A percentile compares a stretch with the other conserved stretches of the same genome.
phyloP scores from a whole-genome alignment of 371 early-diverging fungal genomes.

The Lichtheimia corymbifera region DNA sequence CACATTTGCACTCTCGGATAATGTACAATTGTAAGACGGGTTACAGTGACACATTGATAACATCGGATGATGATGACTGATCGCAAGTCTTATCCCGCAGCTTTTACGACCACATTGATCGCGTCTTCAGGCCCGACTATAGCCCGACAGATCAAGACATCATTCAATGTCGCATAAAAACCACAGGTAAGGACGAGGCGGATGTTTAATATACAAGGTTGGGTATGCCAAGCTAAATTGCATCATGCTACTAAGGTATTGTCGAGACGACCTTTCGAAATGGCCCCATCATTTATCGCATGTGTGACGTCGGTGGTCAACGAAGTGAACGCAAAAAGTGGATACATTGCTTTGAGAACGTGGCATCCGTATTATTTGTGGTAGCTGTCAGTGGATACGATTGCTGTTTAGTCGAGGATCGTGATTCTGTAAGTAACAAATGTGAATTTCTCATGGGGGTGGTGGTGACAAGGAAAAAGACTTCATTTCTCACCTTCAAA shows the following conservation, averaged over 20 bases:
- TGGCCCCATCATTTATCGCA: slow-evolving; percentile 75
- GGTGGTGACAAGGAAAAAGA: background rate
- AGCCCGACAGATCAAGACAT: slow-evolving; percentile 90
- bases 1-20: slow-evolving; percentile 85
- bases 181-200: slow-evolving; percentile 17
- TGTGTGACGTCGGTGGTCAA: slow-evolving; percentile 97
- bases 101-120: slow-evolving; percentile 86
- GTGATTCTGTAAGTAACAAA: slow-evolving; percentile 72
- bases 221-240: background rate
- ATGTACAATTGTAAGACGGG: slow-evolving; percentile 67
- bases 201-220: slow-evolving; percentile 29
- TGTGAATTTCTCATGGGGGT: background rate
- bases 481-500: background rate
- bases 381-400: slow-evolving; percentile 95
- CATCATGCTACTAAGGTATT: slow-evolving; percentile 62
- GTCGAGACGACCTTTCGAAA: slow-evolving; percentile 85
- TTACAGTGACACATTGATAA: too few relatives aligned
- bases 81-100: slow-evolving; percentile 17
- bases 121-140: slow-evolving; percentile 72
- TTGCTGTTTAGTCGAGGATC: slow-evolving; percentile 92
- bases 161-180: slow-evolving; percentile 65
- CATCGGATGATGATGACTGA: too few relatives aligned
- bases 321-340: slow-evolving; percentile 92
- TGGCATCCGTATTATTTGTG: slow-evolving; percentile 90
- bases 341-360: slow-evolving; percentile 93